These are phyloP conservation scores for Beta corolliflora DNA, from an alignment of 179 eudicot species.

Conservation along the genomic window DNA sequence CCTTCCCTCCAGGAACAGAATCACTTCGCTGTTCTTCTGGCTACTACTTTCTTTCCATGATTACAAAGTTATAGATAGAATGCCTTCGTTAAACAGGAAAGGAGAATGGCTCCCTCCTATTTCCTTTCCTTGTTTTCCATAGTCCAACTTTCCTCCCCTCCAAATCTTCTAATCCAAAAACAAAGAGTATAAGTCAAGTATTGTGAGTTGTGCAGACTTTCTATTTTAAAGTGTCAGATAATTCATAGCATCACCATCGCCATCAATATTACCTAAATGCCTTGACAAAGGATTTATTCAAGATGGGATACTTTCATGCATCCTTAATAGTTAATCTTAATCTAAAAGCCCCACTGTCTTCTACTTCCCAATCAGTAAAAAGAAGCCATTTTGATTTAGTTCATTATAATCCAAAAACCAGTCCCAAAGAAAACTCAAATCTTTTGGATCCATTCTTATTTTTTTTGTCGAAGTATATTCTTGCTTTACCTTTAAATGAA, in stretches of 20 bases:
- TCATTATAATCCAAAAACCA: neutral
- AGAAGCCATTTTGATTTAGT: neutral
- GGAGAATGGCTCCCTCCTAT: neutral
- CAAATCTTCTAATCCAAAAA: neutral
- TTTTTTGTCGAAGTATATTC: neutral
- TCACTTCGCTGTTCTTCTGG: neutral
- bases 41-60: neutral
- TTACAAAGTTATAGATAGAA: neutral
- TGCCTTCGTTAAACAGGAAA: neutral
- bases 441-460: neutral
- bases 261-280: neutral
- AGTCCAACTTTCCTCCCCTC: neutral
- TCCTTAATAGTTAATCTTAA: neutral
- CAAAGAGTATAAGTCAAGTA: neutral
- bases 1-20: neutral
- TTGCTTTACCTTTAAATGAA: no score
- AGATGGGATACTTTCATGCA: neutral
- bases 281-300: neutral
- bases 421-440: neutral
- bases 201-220: no score
- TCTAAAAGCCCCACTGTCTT: neutral
- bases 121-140: neutral
- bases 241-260: neutral
- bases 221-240: neutral
- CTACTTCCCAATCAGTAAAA: neutral